Evolutionary conservation across 441 rosid genomes (phyloP), one percentile per base, ranked within the genome.

Genomic region (Brassica balearica): DNA sequence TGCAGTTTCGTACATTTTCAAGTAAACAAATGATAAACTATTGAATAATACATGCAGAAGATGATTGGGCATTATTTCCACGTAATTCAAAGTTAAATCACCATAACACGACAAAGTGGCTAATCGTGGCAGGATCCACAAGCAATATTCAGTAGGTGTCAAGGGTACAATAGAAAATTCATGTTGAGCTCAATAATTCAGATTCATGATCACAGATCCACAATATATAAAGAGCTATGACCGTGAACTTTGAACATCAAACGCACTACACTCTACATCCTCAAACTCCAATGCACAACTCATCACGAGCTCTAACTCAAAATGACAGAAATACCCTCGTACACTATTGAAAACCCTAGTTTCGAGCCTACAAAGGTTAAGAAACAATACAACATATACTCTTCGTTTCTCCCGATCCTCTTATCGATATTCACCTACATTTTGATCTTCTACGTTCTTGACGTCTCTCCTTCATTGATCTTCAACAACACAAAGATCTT

Each of bases 401-500:
- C 71, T 55, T 53, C 82, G 62, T 55, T 74, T 15, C 71, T 74
- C 62, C 71, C 78, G 5, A 69, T 74, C 62, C 15, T 69, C 62
- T 63, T 79, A 25, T 74, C 71, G 2, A 41, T 79, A 14, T 19
- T 74, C 19, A 69, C 67, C 69, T 74, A 86, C 70, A 71, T 79
- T 70, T 86, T 88, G 15, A 53, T 87, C 68, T 86, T 86, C 82
- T 62, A 82, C 68, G 46, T 83, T 43, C 79, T 86, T 77, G 76
- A 82, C 72, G 68, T 86, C 19, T 85, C 92, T 58, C 88, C 86
- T 68, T 82, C 85, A 6, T 70, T 76, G 8, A 79, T 86, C 20
- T 41, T 89, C 63, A 75, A 68, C 80, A 81, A 86, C 80, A 66
- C 84, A 51, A 88, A 84, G 60, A 81, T 90, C 77, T 83, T 86